Conservation (phyloP, 768 basidiomycete genomes). For the Tricholoma matsutake region DNA sequence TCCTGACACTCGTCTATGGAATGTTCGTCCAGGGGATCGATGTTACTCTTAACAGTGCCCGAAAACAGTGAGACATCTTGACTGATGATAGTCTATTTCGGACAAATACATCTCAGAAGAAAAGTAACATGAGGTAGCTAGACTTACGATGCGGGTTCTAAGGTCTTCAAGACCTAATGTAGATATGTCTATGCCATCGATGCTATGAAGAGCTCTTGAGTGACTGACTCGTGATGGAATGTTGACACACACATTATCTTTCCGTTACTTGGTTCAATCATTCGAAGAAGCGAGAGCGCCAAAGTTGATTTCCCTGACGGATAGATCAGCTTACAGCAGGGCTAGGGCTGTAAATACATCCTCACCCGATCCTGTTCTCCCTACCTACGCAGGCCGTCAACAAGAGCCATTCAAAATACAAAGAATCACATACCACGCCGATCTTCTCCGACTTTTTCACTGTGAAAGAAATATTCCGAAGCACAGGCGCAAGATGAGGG, state of each 20-base stretch:
- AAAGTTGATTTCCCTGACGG: conserved; percentile 53
- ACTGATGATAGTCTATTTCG: conserved; percentile 60
- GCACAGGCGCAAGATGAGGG: conserved; percentile 55
- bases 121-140: background rate
- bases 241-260: conserved; percentile 48
- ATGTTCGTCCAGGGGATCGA: conserved; percentile 63
- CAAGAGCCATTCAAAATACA: background rate
- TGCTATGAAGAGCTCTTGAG: conserved; percentile 27
- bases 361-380: conserved; percentile 64
- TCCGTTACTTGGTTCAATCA: conserved; percentile 58
- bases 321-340: background rate
- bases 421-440: conserved; percentile 49
- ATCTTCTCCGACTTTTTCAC: conserved; percentile 64
- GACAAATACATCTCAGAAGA: background rate
- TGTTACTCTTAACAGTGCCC: conserved; percentile 68
- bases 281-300: conserved; percentile 55
- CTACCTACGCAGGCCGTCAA: conserved; percentile 40
- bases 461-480: conserved; percentile 56
- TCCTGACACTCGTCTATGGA: conserved; percentile 61
- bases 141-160: conserved; percentile 53
- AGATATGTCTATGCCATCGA: conserved; percentile 69
- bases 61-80: conserved; percentile 76
- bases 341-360: background rate
- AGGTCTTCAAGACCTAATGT: conserved; percentile 68
- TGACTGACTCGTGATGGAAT: background rate